Base-by-base conservation (phyloP, 1,284 basidiomycete genomes). In the Ganoderma lingzhi region DNA sequence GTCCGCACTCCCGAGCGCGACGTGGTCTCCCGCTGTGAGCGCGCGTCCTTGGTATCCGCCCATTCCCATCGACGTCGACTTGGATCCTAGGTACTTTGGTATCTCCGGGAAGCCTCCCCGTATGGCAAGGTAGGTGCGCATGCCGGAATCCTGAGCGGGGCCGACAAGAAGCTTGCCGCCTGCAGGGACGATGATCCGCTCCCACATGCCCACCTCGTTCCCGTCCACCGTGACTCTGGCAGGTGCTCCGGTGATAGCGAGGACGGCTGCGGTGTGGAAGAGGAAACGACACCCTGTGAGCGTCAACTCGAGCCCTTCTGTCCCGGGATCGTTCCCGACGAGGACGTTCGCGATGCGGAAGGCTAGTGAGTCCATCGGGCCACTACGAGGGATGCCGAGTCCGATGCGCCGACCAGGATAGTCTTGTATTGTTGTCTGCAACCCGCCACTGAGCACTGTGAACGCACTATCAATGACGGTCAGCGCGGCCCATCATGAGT, bases 401-500 rank as follows among this genome's bases (percentile, higher is more conserved):
- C 88, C 87, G 1, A 87, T 81, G 0, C 77, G 79, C 17, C 92
- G 83, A 1, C 88, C 88, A 2, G 90, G 90, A 28, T 88, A 83
- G 74, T 92, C 90, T 76, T 93, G 92, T 0, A 93, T 82, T 0
- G 88, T 87, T 1, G 86, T 85, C 51, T 89, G 88, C 28, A 92
- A 80, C 0, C 91, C 90, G 0, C 86, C 81, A 5, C 84, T 83
- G 12, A 90, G 63, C 2, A 93, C 84, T 41, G 89, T 88, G 67
- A 93, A 78, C 0, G 85, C 86, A 2, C 87, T 86, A 2, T 32
- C 8, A 28, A 23, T 5, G 0, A 19, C 68, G 4, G 41, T 70
- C 19, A 65, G 56, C 17, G 23, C 23, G 39, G 59, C 4, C 19
- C 4, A 12, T n/a, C 2, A 55, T 55, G 28, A 45, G 9, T 6